Evolutionary conservation across 257 asterid genomes (phyloP), one percentile per base, ranked within the genome.

Genomic region (Nicotiana paniculata): DNA sequence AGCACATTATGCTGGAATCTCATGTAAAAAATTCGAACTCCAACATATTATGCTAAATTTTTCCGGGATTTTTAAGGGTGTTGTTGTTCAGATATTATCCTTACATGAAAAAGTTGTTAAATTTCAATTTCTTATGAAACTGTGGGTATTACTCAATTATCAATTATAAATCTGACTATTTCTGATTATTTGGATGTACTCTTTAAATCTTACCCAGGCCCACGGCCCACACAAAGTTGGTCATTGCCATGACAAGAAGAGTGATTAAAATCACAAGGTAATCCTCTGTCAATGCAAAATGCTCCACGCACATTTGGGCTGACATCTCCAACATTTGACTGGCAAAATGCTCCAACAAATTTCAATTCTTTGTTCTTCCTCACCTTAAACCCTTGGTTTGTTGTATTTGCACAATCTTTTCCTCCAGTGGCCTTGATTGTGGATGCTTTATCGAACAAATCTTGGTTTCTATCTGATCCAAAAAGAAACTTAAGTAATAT

Each of bases 241-340:
- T 87, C 92, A 17, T 89, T 72, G 67, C 96, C 96, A 10, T 88
- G 88, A 79, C 96, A 92, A 1, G 94, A 82, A 21, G 91, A 89
- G 87, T 87, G 94, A 80, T 89, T 92, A 78, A 92, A 92, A 77
- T 92, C 91, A 11, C 94, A 92, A 17, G 93, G 90, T 28, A 89
- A 82, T 76, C 93, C 94, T 55, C 82, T 90, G 80, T 92, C 94
- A 18, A 85, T 83, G 70, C 96, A 92, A 24, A 90, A 89, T 33
- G 96, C 93, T 53, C 96, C 96, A 0, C 84, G 46, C 55, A 90
- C 93, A 58, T 90, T 92, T 1, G 96, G 96, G 68, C 89, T 92
- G 6, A 89, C 96, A 80, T 90, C 96, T 82, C 96, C 96, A 46
- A 89, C 93, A 79, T 90, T 92, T 15, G 92, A 90, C 43, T 92